Conservation (phyloP, 495 filamentous ascomycete species). For the Annulohypoxylon moriforme region DNA sequence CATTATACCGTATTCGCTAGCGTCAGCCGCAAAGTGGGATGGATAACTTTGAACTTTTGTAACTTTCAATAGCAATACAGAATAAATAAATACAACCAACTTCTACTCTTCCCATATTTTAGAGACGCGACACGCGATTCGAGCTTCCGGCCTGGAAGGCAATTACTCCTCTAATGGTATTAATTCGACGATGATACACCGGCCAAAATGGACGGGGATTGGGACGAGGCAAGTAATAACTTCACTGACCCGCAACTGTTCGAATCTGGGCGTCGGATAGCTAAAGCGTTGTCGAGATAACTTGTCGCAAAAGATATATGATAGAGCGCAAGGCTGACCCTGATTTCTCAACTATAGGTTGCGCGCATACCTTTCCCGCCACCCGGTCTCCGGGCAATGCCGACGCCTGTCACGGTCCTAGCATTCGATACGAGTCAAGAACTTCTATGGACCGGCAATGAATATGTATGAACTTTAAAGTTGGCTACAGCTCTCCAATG, state of each 20-base stretch:
- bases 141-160: constrained; percentile 7
- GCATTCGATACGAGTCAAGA: constrained; percentile 91
- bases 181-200: constrained; percentile 42
- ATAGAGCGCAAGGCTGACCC: constrained; percentile 18
- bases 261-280: neutral
- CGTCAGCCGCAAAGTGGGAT: constrained; percentile 23
- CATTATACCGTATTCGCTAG: neutral
- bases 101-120: constrained; percentile 17
- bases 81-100: constrained; percentile 12
- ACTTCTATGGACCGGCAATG: constrained; percentile 90
- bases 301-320: neutral
- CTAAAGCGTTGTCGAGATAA: neutral
- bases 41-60: constrained; percentile 9
- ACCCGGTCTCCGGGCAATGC: constrained; percentile 68
- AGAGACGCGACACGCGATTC: constrained; percentile 31
- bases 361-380: constrained; percentile 76
- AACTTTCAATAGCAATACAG: neutral
- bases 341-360: constrained; percentile 62
- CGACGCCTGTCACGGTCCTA: constrained; percentile 75
- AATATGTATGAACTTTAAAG: constrained; percentile 70
- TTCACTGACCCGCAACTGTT: constrained; percentile 10
- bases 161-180: constrained; percentile 22
- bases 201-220: constrained; percentile 67
- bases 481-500: constrained; percentile 7
- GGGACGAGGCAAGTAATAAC: constrained; percentile 66